Percentiles rank a stretch among this genome's conserved stretches.
phyloP scores from a whole-genome alignment of 192 early-diverging fungal species.

The Entophlyctis luteolus region DNA sequence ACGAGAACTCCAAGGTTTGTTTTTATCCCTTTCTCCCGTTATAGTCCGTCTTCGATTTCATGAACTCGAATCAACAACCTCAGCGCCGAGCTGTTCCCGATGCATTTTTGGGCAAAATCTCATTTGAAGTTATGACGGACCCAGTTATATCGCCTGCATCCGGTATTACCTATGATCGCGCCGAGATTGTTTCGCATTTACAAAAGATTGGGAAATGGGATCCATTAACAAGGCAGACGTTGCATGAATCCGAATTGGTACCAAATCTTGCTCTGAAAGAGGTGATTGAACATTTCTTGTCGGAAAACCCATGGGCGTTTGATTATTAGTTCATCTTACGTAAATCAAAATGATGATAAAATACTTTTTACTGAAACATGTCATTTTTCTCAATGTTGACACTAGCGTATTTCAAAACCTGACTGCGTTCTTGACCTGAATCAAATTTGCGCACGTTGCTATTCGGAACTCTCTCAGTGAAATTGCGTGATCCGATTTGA shows the following conservation, averaged over 20 bases:
- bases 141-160: constrained; percentile 52
- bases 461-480: too few relatives aligned
- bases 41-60: too few relatives aligned
- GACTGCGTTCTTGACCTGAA: too few relatives aligned
- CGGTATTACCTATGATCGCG: constrained; percentile 64
- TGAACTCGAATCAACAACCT: too few relatives aligned
- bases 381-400: too few relatives aligned
- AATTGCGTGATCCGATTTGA: too few relatives aligned
- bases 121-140: constrained; percentile 81
- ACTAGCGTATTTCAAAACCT: too few relatives aligned
- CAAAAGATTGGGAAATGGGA: constrained; percentile 78
- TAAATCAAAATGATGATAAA: too few relatives aligned
- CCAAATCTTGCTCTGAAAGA: constrained; percentile 74
- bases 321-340: too few relatives aligned
- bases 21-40: not conserved
- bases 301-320: constrained; percentile 26
- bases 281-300: constrained; percentile 29
- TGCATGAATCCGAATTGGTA: constrained; percentile 63
- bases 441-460: too few relatives aligned
- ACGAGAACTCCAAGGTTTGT: constrained; percentile 41
- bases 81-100: constrained; percentile 53
- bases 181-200: constrained; percentile 70
- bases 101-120: constrained; percentile 64
- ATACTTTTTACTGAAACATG: too few relatives aligned
- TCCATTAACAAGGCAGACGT: constrained; percentile 64